These are phyloP conservation scores for Phytophthora quininea DNA, from an alignment of 352 stramenopile species.

Conservation along the genomic window DNA sequence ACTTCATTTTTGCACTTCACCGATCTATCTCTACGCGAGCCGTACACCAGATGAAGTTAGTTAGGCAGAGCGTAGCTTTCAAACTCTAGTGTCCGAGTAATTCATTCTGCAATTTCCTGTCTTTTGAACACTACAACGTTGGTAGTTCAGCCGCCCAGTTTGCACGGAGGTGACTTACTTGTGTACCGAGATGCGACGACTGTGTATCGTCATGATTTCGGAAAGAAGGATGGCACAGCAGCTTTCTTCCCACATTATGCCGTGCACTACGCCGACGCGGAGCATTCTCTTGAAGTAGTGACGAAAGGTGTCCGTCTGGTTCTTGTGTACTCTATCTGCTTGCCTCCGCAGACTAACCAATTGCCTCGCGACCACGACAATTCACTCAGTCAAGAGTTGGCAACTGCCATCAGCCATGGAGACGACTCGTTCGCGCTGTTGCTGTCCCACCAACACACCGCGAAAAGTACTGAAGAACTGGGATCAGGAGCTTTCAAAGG, in stretches of 20 bases:
- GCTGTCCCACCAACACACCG: conserved; percentile 26
- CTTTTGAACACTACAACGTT: conserved; percentile 65
- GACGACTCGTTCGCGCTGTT: conserved; percentile 38
- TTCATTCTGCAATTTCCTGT: conserved; percentile 52
- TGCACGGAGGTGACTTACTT: conserved; percentile 26
- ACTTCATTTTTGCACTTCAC: no score
- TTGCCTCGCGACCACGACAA: conserved; percentile 1
- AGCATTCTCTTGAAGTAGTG: conserved; percentile 26
- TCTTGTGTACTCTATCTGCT: conserved; percentile 30
- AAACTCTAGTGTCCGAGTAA: no score
- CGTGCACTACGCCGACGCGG: conserved; percentile 30
- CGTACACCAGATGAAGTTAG: no score
- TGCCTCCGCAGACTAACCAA: conserved; percentile 14
- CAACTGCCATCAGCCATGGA: conserved; percentile 32
- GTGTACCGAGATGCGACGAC: conserved; percentile 14
- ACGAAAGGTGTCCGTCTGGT: conserved; percentile 27
- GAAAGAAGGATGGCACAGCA: conserved; percentile 12
- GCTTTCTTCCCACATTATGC: conserved; percentile 23
- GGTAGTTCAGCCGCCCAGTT: conserved; percentile 42
- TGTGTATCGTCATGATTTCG: conserved; percentile 25
- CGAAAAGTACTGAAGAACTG: conserved; percentile 17
- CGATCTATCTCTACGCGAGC: no score
- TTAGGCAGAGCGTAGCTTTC: no score
- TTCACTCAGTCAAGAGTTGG: conserved; percentile 1
- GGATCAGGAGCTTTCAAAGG: conserved; percentile 20